Evolutionary conservation across 495 filamentous ascomycete species (phyloP), one percentile per base, ranked within the genome.

Genomic region (Xylaria flabelliformis): DNA sequence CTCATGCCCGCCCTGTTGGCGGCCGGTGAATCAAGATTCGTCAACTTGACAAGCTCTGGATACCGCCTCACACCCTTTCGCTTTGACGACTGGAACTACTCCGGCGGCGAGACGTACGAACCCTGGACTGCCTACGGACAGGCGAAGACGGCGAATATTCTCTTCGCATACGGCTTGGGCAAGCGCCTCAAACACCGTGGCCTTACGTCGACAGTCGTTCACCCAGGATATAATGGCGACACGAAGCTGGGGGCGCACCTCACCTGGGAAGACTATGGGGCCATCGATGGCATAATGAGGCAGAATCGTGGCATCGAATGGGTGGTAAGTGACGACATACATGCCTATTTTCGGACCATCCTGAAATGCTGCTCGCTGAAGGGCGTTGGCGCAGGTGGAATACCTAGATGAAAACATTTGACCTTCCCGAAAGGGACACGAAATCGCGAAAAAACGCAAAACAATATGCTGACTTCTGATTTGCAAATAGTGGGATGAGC

Each of bases 81-180:
- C 1, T 89, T 84, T 69, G 79, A 83, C 70, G 87, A 90, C 77
- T 82, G 76, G 53, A 87, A 86, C 66, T 89, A 85, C 73, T 76
- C 75, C 36, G 78, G 72, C 61, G 77, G 75, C 62, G 75, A 67
- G 39, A 78, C 75, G 8, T 88, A 86, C 76, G 80, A 78, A 64
- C 80, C 79, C 15, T 85, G 80, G 74, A 72, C 64, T 4, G 80
- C 83, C 10, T 91, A 91, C 74, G 87, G 85, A 9, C 85, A 88
- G 59, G 83, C 84, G 4, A 91, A 91, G 78, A 85, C 82, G n/a
- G 88, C 88, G 19, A 89, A 88, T 75, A 84, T 91, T 61, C 81
- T 91, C 15, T 90, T 86, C 68, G 77, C 88, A 2, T 77, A 85
- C 2, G 85, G 82, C 34, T 80, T 91, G 0, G 80, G 83, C 50